These are phyloP conservation scores for Vaccinium myrtillus DNA, from an alignment of 148 eudicot genomes.

Conservation along the genomic window DNA sequence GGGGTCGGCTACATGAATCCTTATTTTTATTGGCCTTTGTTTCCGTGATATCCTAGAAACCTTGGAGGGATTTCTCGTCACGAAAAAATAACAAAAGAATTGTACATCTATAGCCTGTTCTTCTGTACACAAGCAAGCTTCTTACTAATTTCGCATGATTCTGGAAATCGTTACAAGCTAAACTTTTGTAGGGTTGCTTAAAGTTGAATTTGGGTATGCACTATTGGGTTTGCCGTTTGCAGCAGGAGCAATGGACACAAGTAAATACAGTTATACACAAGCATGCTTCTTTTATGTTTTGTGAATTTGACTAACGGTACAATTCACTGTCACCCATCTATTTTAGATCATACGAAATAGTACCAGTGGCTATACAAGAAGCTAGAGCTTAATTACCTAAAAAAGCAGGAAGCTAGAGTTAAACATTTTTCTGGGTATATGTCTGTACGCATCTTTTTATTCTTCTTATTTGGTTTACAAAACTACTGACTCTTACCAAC, in stretches of 20 bases:
- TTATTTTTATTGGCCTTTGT: no score
- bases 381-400: conserved; percentile 29
- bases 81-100: neutral
- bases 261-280: neutral
- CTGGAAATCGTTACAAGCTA: neutral
- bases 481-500: neutral
- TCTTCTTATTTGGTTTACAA: neutral
- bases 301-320: neutral
- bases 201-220: neutral
- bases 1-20: no score
- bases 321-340: neutral
- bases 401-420: neutral
- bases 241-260: neutral
- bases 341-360: conserved; percentile 73
- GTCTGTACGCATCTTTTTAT: neutral
- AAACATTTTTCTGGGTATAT: neutral
- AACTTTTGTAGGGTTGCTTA: neutral
- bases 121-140: neutral
- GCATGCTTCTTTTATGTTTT: neutral
- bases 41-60: no score
- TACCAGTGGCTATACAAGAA: conserved; percentile 58
- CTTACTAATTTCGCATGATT: neutral
- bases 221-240: neutral
- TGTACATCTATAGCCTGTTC: neutral
- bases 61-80: neutral